Conservation (phyloP, 805 yeast species). For the Myxozyma mucilagina region DNA sequence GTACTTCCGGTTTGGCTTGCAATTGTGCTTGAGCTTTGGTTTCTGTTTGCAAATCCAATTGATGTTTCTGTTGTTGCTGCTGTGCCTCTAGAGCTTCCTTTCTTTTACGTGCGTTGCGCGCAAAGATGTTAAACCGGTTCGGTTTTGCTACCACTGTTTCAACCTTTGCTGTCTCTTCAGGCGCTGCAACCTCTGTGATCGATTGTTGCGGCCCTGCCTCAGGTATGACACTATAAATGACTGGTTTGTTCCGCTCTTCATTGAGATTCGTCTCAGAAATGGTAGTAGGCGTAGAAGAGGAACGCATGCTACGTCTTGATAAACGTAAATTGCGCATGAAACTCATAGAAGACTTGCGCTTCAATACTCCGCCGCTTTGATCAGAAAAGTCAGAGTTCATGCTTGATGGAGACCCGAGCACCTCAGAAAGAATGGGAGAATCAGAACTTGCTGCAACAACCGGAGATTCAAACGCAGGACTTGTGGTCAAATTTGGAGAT, state of each 20-base stretch:
- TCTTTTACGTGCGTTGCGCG: slow-evolving; percentile 2
- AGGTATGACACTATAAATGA: not conserved
- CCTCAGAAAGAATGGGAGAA: slow-evolving; percentile 6
- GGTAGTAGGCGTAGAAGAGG: not conserved
- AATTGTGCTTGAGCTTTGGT: no score
- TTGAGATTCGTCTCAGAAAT: not conserved
- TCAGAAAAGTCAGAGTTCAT: slow-evolving; percentile 6
- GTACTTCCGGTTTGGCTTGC: no score
- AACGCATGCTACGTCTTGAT: slow-evolving; percentile 1
- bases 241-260: not conserved
- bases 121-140: not conserved
- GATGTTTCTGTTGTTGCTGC: not conserved
- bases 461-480: slow-evolving; percentile 1
- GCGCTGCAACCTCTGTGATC: not conserved
- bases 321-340: slow-evolving; percentile 4
- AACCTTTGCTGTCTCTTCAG: not conserved
- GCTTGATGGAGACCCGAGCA: slow-evolving; percentile 7
- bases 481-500: slow-evolving; percentile 6
- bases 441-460: not conserved
- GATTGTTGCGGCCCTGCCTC: not conserved
- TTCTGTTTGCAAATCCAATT: not conserved
- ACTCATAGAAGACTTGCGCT: not conserved
- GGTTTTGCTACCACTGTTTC: not conserved
- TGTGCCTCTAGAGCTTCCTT: no score
- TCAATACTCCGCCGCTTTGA: not conserved